phyloP scores from a whole-genome alignment of 176 grass and related monocot species.

The Phyllostachys edulis region DNA sequence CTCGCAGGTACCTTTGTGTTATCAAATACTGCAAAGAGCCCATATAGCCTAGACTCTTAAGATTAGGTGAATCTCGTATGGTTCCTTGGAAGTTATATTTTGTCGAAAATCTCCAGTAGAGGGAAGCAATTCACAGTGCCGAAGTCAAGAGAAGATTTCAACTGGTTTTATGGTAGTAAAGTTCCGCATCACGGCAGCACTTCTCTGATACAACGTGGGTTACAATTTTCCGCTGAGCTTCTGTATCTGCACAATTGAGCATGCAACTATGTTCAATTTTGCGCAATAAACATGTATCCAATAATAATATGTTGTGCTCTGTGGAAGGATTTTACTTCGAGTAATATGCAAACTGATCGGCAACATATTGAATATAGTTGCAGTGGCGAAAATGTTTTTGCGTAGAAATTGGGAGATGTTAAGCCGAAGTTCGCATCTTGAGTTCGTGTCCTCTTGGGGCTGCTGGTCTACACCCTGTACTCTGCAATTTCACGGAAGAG shows the following conservation, averaged over 20 bases:
- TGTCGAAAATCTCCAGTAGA: background rate
- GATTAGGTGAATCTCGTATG: background rate
- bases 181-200: background rate
- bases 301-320: background rate
- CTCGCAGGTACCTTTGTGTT: background rate
- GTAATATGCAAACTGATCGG: background rate
- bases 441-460: background rate
- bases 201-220: background rate
- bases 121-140: background rate
- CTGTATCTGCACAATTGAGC: background rate
- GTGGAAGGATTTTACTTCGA: constrained; percentile 2
- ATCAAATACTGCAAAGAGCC: background rate
- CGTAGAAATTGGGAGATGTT: background rate
- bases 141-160: background rate
- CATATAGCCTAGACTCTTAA: background rate
- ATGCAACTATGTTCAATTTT: background rate
- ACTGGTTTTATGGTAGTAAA: background rate
- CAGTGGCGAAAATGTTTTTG: background rate
- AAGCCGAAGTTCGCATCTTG: background rate
- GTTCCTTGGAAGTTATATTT: background rate
- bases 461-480: background rate
- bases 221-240: background rate
- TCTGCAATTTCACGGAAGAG: background rate
- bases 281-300: background rate
- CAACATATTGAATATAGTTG: background rate